Base-by-base conservation (phyloP, 179 eudicot genomes). In the Beta corolliflora region DNA sequence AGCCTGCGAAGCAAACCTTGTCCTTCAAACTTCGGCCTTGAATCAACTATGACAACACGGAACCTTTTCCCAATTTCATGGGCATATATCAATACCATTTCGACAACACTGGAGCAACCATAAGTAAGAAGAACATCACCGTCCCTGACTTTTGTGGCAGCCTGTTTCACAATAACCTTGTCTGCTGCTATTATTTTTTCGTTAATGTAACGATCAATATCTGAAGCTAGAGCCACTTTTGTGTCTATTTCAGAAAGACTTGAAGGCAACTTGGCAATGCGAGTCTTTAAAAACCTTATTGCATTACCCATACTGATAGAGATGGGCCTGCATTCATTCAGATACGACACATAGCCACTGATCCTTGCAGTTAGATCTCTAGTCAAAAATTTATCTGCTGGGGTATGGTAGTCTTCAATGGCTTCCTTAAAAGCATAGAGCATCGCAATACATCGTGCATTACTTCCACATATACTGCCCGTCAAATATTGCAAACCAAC, bases 251-350 rank as follows among this genome's bases (percentile, higher is more conserved):
- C 99, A n/a, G 98, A 84, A 23, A 94, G 75, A 79, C 81, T 82
- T 77, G 86, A 68, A 81, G 98, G 90, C 81, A 95, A 81, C 70
- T 91, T 89, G 70, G 93, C 89, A 74, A 95, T 90, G 79, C 86
- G 79, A 56, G 88, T 83, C 87, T 96, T 96, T 21, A 94, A 84
- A 77, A 80, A 90, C 79, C 94, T 89, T 82, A 96, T 91, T 73
- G 97, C 98, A 87, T 94, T 94, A 31, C 99, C 98, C 99, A 96
- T 95, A 86, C 97, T 92, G 87, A 92, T 89, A 54, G 98, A 94
- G 83, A 95, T 90, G 86, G 99, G 98, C 76, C 97, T 89, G 85
- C 99, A 94, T 76, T 92, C 96, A 82, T 89, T 94, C 59, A 96
- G 85, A 83, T 89, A 96, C 25, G 99, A 96, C 66, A 96, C 87